Percentiles rank a stretch among this genome's conserved stretches.
Evolutionary conservation across 164 flowering plant genomes (phyloP).

Genomic region (Vitis cinerea): DNA sequence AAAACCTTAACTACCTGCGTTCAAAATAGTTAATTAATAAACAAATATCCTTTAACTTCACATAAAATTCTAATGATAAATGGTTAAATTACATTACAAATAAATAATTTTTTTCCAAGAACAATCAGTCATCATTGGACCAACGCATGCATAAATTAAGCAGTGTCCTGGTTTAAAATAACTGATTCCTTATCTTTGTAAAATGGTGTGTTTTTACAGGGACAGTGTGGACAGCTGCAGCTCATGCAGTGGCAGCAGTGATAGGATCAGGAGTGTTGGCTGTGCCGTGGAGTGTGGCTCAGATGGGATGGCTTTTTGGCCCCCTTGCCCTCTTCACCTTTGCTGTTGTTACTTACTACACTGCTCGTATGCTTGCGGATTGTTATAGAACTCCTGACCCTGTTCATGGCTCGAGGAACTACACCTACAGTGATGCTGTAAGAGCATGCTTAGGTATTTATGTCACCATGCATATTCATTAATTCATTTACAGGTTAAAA

Average conservation of each 20-base stretch:
- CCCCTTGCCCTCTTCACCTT: conserved; percentile 21
- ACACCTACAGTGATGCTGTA: conserved; percentile 29
- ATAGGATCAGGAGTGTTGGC: conserved; percentile 36
- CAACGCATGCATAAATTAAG: too few relatives aligned
- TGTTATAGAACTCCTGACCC: conserved; percentile 36
- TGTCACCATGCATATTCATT: too few relatives aligned
- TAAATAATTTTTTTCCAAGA: too few relatives aligned
- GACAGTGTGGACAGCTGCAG: conserved; percentile 34
- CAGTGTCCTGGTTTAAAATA: too few relatives aligned
- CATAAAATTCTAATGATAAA: too few relatives aligned
- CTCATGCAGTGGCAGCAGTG: conserved; percentile 29
- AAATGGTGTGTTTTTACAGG: conserved; percentile 17
- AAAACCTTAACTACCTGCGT: too few relatives aligned
- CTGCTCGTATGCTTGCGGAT: conserved; percentile 29
- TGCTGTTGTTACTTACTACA: conserved; percentile 24
- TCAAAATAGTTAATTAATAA: too few relatives aligned
- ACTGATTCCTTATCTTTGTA: too few relatives aligned
- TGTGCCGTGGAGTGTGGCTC: conserved; percentile 37
- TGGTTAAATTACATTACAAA: too few relatives aligned
- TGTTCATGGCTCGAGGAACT: conserved; percentile 26
- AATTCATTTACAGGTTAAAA: too few relatives aligned
- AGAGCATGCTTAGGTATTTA: conserved; percentile 21
- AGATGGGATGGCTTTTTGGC: conserved; percentile 37
- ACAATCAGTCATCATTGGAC: too few relatives aligned
- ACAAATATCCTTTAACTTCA: too few relatives aligned